Evolutionary conservation across 2,329 filamentous ascomycete species (phyloP), one percentile per base, ranked within the genome.

Genomic region (Neofusicoccum umdonicola): DNA sequence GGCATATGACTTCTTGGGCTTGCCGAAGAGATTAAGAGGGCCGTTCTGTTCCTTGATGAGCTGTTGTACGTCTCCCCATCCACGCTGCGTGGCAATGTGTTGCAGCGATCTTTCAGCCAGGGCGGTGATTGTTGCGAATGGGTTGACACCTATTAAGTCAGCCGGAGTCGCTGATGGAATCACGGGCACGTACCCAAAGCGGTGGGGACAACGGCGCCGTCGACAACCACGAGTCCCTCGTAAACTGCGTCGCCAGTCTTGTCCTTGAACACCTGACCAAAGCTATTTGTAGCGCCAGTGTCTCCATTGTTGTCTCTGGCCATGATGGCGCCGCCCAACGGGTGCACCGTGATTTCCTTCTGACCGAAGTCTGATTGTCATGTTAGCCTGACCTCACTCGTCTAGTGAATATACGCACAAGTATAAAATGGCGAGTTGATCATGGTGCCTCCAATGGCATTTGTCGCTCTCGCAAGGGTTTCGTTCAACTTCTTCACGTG

Each of bases 41-140:
- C 60, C 58, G 47, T 71, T 69, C 13, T 51, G 12, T 77, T 76
- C 31, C 17, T 80, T 31, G 27, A 31, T 31, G 27, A 31, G 27
- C 27, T 31, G 2, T 31, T 31, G 27, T 6, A 31, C 37, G 8
- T 39, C 37, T 8, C 37, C 75, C 2, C 76, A 73, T 0, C 71
- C 69, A 8, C 78, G 70, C 12, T 76, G 74, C 62, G 75, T 67
- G 2, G 82, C 79, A 60, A 84, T 83, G 6, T 80, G 72, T 61
- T 85, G 83, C 7, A 89, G 82, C 0, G 85, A 84, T 13, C 88
- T 80, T 74, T 90, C 88, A 0, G 88, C 87, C 27, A 91, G 81
- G 3, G 88, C 88, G 0, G 87, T 84, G 68, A 90, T 90, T 1
- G 88, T 90, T 1, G 88, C 88, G 61, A 89, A 83, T 0, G 88